Evolutionary conservation across 352 stramenopile genomes (phyloP).

Genomic region (Phytopythium helicoides): DNA sequence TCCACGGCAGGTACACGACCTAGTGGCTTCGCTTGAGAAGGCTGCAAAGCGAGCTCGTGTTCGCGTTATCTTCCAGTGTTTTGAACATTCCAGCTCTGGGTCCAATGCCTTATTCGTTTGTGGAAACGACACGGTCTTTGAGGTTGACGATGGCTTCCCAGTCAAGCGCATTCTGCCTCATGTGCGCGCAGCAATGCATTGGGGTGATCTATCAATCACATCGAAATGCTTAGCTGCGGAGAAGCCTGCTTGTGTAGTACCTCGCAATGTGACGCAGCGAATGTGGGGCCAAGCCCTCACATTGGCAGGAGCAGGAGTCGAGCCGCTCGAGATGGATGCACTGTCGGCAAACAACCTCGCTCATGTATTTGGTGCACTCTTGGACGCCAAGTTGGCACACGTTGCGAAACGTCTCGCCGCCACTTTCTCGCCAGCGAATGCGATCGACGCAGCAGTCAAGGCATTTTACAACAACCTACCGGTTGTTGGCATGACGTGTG

Average conservation of each 20-base stretch:
- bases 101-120: slow-evolving; percentile 26
- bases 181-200: slow-evolving; percentile 45
- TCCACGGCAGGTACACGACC: slow-evolving; percentile 19
- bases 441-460: slow-evolving; percentile 46
- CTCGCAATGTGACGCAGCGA: slow-evolving; percentile 31
- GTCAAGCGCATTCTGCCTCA: slow-evolving; percentile 34
- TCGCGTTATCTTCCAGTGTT: slow-evolving; percentile 61
- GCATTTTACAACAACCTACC: slow-evolving; percentile 68
- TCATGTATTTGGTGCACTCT: slow-evolving; percentile 36
- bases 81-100: slow-evolving; percentile 26
- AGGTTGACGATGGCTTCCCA: slow-evolving; percentile 40
- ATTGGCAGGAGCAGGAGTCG: slow-evolving; percentile 30
- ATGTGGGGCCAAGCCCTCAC: slow-evolving; percentile 59
- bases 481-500: slow-evolving; percentile 63
- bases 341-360: slow-evolving; percentile 32
- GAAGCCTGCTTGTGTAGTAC: slow-evolving; percentile 50
- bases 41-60: slow-evolving; percentile 33
- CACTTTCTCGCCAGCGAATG: slow-evolving; percentile 35
- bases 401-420: slow-evolving; percentile 37
- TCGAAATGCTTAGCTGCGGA: slow-evolving; percentile 40
- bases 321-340: slow-evolving; percentile 39
- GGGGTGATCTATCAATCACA: slow-evolving; percentile 54
- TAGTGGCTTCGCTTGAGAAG: slow-evolving; percentile 41
- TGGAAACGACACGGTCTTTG: slow-evolving; percentile 36
- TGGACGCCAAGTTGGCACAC: slow-evolving; percentile 25